phyloP scores from a whole-genome alignment of 768 basidiomycete species.

The Multifurca ochricompacta region DNA sequence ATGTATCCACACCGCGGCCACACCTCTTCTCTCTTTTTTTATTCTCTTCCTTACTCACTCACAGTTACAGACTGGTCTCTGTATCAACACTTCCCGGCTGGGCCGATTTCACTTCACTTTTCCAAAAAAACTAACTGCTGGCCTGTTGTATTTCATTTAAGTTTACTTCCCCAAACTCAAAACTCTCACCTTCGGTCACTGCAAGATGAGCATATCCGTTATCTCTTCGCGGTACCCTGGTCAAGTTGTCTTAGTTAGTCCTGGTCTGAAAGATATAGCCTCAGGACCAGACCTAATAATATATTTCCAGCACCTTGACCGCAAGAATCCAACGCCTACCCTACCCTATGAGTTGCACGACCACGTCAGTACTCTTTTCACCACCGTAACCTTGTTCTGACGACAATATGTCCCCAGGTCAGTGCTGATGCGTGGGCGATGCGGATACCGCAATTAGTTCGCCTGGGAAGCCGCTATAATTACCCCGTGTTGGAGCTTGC shows the following conservation, averaged over 20 bases:
- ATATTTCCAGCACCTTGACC: conserved; percentile 1
- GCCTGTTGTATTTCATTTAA: conserved; percentile 7
- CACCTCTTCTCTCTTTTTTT: not conserved
- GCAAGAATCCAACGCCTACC: not conserved
- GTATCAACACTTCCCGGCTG: not conserved
- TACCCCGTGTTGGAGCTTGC: conserved; percentile 38
- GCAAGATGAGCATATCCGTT: conserved; percentile 9
- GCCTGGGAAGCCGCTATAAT: conserved; percentile 33
- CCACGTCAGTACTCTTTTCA: not conserved
- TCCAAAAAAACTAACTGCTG: not conserved
- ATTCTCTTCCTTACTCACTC: not conserved
- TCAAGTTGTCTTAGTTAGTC: conserved; percentile 13
- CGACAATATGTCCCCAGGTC: conserved; percentile 27
- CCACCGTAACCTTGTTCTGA: not conserved
- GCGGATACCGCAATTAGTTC: conserved; percentile 34
- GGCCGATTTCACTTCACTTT: not conserved
- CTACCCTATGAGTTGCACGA: conserved; percentile 11
- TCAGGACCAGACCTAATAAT: not conserved
- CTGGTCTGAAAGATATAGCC: not conserved
- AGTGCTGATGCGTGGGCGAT: conserved; percentile 37
- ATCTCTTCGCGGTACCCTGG: conserved; percentile 7
- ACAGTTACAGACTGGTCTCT: conserved; percentile 18
- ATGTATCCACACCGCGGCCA: no score
- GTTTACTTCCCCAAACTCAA: not conserved
- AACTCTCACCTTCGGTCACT: not conserved